Evolutionary conservation across 2,329 filamentous ascomycete genomes (phyloP), one percentile per base, ranked within the genome.

Genomic region (Diaporthe humulicola): DNA sequence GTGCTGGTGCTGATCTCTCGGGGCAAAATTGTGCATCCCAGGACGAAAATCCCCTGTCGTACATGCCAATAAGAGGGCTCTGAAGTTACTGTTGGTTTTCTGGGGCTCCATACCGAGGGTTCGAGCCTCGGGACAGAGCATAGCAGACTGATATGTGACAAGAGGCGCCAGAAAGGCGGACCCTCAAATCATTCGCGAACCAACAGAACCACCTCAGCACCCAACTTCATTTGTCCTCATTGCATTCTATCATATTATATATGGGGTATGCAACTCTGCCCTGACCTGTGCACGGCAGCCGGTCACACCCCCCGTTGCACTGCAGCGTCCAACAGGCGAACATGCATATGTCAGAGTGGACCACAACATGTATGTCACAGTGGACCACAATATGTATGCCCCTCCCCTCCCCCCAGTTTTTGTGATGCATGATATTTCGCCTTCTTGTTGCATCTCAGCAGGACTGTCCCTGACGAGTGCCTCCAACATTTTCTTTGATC

Each of bases 121-220:
- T 48, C 42, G 42, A 25, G 33, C 28, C 28, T 66, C 19, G 40
- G 25, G 45, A 36, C 61, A 28, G 19, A n/a, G 22, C 22, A 4
- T 64, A 22, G 42, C 42, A 50, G 42, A 15, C 22, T 36, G 61
- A 66, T 50, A 66, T 66, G 25, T 66, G 61, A 66, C 61, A n/a
- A 50, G 22, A 36, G 19, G 61, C 28, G 50, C n/a, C 12, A 36
- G 19, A n/a, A 10, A 4, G 25, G 61, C 61, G 19, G 61, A 66
- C 38, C 22, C 30, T 33, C 61, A 33, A 17, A 6, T 25, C 17
- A 28, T 19, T 19, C 19, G 61, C 45, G 38, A 19, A 28, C 40
- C 9, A 22, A 19, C n/a, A 22, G n/a, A n/a, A 48, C 8, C 10
- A 48, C 9, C 10, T n/a, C 17, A 22, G 30, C 9, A 9, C 6